Conservation (phyloP, 2,329 filamentous ascomycete species). For the Pyrenophora graminea region DNA sequence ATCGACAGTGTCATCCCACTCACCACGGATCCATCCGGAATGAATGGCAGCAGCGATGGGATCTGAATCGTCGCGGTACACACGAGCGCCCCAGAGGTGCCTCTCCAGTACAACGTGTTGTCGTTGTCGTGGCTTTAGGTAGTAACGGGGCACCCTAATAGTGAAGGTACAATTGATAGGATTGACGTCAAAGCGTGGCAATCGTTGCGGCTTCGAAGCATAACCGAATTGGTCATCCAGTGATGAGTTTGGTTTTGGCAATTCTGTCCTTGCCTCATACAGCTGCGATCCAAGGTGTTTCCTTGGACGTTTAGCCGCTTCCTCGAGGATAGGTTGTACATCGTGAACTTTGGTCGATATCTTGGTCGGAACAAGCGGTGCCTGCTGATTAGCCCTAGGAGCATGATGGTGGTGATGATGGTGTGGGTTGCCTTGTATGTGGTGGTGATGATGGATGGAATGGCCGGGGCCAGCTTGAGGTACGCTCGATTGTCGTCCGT, state of each 20-base stretch:
- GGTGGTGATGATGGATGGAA: conserved; percentile 45
- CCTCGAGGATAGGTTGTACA: conserved; percentile 65
- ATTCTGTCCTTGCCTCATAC: conserved; percentile 70
- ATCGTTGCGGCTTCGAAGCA: conserved; percentile 66
- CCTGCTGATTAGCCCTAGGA: conserved; percentile 30
- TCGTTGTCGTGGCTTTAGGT: conserved; percentile 69
- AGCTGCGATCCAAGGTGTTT: conserved; percentile 83
- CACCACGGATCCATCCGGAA: conserved; percentile 86
- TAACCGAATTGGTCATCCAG: conserved; percentile 61
- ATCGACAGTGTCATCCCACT: conserved; percentile 81
- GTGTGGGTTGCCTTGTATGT: conserved; percentile 44
- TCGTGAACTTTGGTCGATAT: conserved; percentile 66
- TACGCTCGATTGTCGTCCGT: conserved; percentile 32
- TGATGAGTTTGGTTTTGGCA: conserved; percentile 48
- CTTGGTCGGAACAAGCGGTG: conserved; percentile 52
- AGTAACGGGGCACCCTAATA: conserved; percentile 80
- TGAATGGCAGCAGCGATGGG: conserved; percentile 92
- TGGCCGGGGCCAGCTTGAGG: conserved; percentile 37
- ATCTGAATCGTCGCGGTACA: conserved; percentile 96
- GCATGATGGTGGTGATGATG: conserved; percentile 42
- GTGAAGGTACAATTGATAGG: conserved; percentile 86
- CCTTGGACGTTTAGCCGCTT: conserved; percentile 70
- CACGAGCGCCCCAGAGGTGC: conserved; percentile 88
- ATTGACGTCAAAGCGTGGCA: conserved; percentile 76
- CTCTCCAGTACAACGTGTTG: conserved; percentile 82